These are phyloP conservation scores for Epichloe sibirici DNA, from an alignment of 2,329 filamentous ascomycete genomes.

Conservation along the genomic window DNA sequence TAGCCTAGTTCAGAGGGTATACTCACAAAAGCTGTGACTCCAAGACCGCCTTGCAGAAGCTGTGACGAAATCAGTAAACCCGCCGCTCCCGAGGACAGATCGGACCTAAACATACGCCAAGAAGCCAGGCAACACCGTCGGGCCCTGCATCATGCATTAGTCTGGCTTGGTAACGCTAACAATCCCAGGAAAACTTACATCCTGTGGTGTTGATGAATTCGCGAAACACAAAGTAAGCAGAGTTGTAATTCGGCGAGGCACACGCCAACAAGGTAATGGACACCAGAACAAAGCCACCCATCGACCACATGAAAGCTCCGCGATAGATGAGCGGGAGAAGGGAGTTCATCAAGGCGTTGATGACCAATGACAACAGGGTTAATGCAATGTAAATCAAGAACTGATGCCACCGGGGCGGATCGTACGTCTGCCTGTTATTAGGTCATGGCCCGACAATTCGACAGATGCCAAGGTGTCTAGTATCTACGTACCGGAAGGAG, in stretches of 20 bases:
- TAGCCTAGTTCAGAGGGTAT: no score
- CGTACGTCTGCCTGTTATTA: conserved; percentile 27
- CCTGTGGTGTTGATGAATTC: conserved; percentile 21
- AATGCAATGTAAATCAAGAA: conserved; percentile 40
- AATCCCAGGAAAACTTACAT: conserved; percentile 8
- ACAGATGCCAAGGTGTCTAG: background rate
- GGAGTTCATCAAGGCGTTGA: conserved; percentile 20
- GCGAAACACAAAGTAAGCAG: conserved; percentile 18
- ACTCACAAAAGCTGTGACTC: conserved; percentile 13
- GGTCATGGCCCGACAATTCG: background rate
- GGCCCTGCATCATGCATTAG: conserved; percentile 11
- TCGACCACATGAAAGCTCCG: conserved; percentile 56
- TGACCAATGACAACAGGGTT: conserved; percentile 15
- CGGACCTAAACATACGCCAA: conserved; percentile 11
- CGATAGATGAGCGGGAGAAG: conserved; percentile 35
- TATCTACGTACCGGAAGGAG: conserved; percentile 32
- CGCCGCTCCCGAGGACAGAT: background rate
- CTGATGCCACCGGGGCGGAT: conserved; percentile 51
- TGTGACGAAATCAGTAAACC: background rate
- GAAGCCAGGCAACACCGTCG: conserved; percentile 21
- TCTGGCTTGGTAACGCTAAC: background rate
- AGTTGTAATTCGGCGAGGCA: conserved; percentile 45
- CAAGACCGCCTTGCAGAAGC: conserved; percentile 21
- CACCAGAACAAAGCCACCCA: conserved; percentile 55
- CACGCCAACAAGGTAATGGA: conserved; percentile 56